These are phyloP conservation scores for Castanopsis chinensis DNA, from an alignment of 306 rosid genomes.

Conservation along the genomic window DNA sequence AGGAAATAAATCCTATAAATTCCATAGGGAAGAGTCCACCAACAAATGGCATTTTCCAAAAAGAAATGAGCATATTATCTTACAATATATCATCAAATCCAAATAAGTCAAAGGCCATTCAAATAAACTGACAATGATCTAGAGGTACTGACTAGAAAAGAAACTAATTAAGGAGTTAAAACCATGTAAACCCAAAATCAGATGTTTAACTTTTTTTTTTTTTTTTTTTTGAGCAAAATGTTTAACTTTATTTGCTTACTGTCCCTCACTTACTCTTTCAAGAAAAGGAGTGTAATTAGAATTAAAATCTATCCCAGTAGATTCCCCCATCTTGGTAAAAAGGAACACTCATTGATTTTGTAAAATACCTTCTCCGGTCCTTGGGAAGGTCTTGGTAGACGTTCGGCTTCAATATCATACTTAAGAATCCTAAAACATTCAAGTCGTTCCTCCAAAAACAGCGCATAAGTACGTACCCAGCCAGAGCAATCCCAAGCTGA, in stretches of 20 bases:
- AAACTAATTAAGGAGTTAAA: not conserved
- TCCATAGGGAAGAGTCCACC: not conserved
- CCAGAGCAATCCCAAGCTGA: constrained; percentile 99
- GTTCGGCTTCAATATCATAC: constrained; percentile 97
- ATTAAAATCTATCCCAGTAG: not conserved
- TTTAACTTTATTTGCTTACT: not conserved
- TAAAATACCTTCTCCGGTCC: constrained; percentile 83
- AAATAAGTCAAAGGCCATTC: not conserved
- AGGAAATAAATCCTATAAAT: no score
- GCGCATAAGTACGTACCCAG: constrained; percentile 98
- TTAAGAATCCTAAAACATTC: constrained; percentile 88
- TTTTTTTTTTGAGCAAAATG: no score
- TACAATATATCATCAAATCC: not conserved
- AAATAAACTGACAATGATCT: not conserved
- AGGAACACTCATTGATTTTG: not conserved
- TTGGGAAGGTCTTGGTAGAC: constrained; percentile 85
- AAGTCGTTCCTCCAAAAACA: constrained; percentile 97
- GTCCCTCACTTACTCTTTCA: not conserved
- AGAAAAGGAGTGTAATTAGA: not conserved
- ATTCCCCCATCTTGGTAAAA: not conserved
- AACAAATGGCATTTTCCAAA: not conserved
- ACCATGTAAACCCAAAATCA: not conserved
- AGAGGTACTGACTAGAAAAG: not conserved
- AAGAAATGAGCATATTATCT: not conserved
- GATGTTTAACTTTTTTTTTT: not conserved